Conservation (phyloP, 73 alveolate genomes). For the Paramecium sexaurelia region DNA sequence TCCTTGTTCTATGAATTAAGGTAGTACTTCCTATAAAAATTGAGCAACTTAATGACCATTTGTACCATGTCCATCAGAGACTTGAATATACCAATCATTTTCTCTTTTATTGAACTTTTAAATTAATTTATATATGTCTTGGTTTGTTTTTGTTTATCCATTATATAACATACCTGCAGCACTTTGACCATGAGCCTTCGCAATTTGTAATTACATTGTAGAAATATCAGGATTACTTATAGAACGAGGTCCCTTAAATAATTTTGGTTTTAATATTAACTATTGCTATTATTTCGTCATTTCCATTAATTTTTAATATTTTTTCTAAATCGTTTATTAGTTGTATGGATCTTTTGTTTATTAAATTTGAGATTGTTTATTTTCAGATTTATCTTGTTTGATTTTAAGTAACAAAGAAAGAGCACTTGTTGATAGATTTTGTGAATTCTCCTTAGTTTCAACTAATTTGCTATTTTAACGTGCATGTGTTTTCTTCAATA, state of each 20-base stretch:
- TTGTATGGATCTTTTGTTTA: slow-evolving; percentile 33
- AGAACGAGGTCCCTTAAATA: slow-evolving; percentile 44
- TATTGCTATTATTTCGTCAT: background rate
- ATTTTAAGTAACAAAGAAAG: background rate
- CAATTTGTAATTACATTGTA: background rate
- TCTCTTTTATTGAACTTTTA: slow-evolving; percentile 26
- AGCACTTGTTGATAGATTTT: slow-evolving; percentile 15
- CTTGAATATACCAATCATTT: slow-evolving; percentile 58
- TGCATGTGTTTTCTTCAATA: slow-evolving; percentile 29
- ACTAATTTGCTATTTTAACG: slow-evolving; percentile 55
- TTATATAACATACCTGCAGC: slow-evolving; percentile 58
- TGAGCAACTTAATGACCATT: slow-evolving; percentile 66
- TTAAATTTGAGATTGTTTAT: background rate
- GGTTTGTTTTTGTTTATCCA: slow-evolving; percentile 59
- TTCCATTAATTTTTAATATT: slow-evolving; percentile 41
- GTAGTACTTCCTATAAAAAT: slow-evolving; percentile 50
- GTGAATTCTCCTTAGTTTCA: slow-evolving; percentile 34
- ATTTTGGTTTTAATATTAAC: background rate
- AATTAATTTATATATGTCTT: slow-evolving; percentile 52
- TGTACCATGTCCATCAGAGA: slow-evolving; percentile 70
- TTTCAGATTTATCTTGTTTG: background rate
- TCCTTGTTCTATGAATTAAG: background rate
- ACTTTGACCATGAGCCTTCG: background rate
- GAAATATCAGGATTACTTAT: slow-evolving; percentile 57
- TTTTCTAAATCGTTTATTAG: background rate